These are phyloP conservation scores for Colletotrichum plurivorum DNA, from an alignment of 2,329 filamentous ascomycete species.

Conservation along the genomic window DNA sequence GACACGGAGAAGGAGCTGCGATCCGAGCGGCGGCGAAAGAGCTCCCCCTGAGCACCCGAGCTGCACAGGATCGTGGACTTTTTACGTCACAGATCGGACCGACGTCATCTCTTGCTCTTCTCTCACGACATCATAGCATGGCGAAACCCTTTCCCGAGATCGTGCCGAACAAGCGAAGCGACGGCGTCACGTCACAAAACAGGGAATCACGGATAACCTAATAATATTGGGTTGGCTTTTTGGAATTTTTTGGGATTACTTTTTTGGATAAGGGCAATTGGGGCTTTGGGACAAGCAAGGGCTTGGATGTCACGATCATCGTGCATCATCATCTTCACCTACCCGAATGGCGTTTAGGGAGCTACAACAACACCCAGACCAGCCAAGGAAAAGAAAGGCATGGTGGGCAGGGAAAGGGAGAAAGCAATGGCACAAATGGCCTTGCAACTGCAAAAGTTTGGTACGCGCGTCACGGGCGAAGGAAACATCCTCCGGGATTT, in stretches of 20 bases:
- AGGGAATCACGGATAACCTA: too few species aligned
- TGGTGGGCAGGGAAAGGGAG: background rate
- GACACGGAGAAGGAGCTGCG: slow-evolving; percentile 73
- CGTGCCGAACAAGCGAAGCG: too few species aligned
- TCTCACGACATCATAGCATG: background rate
- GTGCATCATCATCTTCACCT: too few species aligned
- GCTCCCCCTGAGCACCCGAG: slow-evolving; percentile 23
- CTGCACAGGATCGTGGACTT: background rate
- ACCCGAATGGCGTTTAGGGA: slow-evolving; percentile 27
- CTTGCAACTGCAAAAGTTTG: too few species aligned
- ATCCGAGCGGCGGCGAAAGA: slow-evolving; percentile 61
- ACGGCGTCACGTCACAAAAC: too few species aligned
- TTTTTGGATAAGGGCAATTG: too few species aligned
- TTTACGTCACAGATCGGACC: background rate
- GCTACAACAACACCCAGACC: background rate
- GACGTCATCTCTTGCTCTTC: background rate
- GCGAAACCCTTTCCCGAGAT: too few species aligned
- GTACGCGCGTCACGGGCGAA: too few species aligned
- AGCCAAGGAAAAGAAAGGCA: slow-evolving; percentile 17
- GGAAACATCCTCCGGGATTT: too few species aligned
- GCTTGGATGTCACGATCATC: background rate
- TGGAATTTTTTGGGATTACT: too few species aligned
- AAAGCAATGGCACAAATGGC: background rate
- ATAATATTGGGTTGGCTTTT: too few species aligned
- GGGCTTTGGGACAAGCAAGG: too few species aligned